These are phyloP conservation scores for Prinsepia uniflora DNA, from an alignment of 306 rosid species.

Conservation along the genomic window DNA sequence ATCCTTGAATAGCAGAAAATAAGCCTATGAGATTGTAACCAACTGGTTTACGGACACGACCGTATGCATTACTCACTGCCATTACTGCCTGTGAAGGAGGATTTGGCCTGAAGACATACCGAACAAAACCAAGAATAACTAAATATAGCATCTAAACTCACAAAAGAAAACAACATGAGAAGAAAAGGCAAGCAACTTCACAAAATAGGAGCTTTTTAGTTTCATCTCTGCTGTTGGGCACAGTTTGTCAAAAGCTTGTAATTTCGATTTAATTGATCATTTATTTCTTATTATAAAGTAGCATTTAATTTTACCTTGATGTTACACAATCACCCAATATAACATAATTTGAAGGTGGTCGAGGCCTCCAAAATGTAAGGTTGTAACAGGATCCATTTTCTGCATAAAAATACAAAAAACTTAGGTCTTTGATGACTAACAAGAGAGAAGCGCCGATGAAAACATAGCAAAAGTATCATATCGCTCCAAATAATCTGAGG, in stretches of 20 bases:
- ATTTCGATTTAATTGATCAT: not conserved
- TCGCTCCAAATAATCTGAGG: not conserved
- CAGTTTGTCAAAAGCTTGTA: not conserved
- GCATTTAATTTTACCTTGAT: constrained; percentile 50
- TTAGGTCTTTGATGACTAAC: constrained; percentile 12
- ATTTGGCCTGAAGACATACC: constrained; percentile 61
- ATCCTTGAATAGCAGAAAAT: constrained; percentile 59
- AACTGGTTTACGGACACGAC: constrained; percentile 87
- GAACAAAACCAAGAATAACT: constrained; percentile 11
- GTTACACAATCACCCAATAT: constrained; percentile 94
- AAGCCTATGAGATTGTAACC: constrained; percentile 71
- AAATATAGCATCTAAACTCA: constrained; percentile 8
- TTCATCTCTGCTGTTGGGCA: not conserved
- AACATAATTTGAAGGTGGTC: constrained; percentile 85
- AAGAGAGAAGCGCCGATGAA: not conserved
- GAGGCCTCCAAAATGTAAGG: constrained; percentile 94
- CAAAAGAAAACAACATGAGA: constrained; percentile 3
- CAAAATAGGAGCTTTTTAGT: not conserved
- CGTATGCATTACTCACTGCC: constrained; percentile 86
- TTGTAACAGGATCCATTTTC: constrained; percentile 55
- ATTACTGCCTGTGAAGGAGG: constrained; percentile 96
- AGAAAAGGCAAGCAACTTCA: not conserved
- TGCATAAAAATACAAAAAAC: constrained; percentile 26
- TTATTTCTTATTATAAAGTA: not conserved
- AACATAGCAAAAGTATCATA: not conserved